Base-by-base conservation (phyloP, 805 yeast species). In the Starmerella potacharoeniae region DNA sequence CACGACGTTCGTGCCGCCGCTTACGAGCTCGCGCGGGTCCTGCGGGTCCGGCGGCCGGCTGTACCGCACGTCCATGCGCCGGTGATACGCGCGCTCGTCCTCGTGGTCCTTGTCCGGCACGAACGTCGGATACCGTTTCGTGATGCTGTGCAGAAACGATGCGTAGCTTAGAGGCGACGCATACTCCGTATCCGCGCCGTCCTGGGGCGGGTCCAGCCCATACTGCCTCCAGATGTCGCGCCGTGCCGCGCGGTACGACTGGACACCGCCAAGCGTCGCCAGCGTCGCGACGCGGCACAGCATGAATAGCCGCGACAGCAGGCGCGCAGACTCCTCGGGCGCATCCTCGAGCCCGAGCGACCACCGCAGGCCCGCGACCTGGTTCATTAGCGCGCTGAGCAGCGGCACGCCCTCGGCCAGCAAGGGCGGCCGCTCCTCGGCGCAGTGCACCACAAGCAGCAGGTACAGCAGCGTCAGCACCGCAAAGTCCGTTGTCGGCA, bases 131-230 rank as follows among this genome's bases (percentile, higher is more conserved):
- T 81, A 91, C 58, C 58, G 40, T 8, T 28, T 35, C 4, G 75
- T 67, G 3, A 90, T 67, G 57, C 87, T 95, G 52, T 85, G 86
- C 58, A 88, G 74, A 64, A 86, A 89, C 6, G 85, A 80, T 63
- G 81, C 82, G 65, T 86, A 91, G 60, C 90, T 95, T n/a, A 86
- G 68, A 0, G 96, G 95, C 0, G 95, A 82, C 9, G 90, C 82
- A 31, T 41, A 39, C 55, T 43, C 65, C 1, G 66, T 60, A 3
- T 66, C 63, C 4, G 54, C 37, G 40, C 57, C 64, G 7, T 58
- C 54, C 31, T 22, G 60, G n/a, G 48, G 53, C 11, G 33, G 28
- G 7, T 62, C 59, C 30, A 69, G 51, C n/a, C 71, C 73, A 63
- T 75, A 77, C 45, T 71, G 72, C 34, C 69, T 62, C 34, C 72